phyloP scores from a whole-genome alignment of 2,329 filamentous ascomycete genomes.

The Fusarium zealandicum region DNA sequence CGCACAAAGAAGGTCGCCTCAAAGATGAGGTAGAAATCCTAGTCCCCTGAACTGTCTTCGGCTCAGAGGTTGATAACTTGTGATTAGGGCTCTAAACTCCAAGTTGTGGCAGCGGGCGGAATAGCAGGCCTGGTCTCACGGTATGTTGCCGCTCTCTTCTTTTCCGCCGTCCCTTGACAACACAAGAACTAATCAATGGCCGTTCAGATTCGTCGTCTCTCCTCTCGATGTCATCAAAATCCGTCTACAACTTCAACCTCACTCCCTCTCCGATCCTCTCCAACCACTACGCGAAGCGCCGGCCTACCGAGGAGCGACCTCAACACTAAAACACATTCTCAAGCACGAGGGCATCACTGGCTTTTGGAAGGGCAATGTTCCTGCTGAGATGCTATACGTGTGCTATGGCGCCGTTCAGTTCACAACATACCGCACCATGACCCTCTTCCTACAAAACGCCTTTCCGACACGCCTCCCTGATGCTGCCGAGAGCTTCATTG shows the following conservation, averaged over 20 bases:
- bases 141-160: constrained; percentile 53
- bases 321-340: constrained; percentile 79
- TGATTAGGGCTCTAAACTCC: constrained; percentile 60
- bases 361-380: constrained; percentile 98
- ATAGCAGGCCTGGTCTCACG: constrained; percentile 86
- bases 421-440: constrained; percentile 80
- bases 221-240: constrained; percentile 99
- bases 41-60: background rate
- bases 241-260: constrained; percentile 89
- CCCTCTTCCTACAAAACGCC: constrained; percentile 68
- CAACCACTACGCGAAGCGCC: constrained; percentile 60
- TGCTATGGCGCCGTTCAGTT: constrained; percentile 92
- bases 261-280: constrained; percentile 79
- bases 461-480: constrained; percentile 61
- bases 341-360: constrained; percentile 82
- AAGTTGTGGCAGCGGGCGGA: constrained; percentile 64
- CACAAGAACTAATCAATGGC: constrained; percentile 20
- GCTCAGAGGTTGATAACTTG: constrained; percentile 13
- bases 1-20: constrained; percentile 53
- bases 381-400: constrained; percentile 93
- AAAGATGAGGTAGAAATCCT: constrained; percentile 62
- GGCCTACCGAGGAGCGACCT: constrained; percentile 77
- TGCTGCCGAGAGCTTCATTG: constrained; percentile 79
- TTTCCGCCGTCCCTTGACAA: background rate
- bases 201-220: constrained; percentile 81